Percentiles rank a stretch among this genome's conserved stretches.
phyloP scores from a whole-genome alignment of 345 rosid genomes.

The Eucalyptus sp. region DNA sequence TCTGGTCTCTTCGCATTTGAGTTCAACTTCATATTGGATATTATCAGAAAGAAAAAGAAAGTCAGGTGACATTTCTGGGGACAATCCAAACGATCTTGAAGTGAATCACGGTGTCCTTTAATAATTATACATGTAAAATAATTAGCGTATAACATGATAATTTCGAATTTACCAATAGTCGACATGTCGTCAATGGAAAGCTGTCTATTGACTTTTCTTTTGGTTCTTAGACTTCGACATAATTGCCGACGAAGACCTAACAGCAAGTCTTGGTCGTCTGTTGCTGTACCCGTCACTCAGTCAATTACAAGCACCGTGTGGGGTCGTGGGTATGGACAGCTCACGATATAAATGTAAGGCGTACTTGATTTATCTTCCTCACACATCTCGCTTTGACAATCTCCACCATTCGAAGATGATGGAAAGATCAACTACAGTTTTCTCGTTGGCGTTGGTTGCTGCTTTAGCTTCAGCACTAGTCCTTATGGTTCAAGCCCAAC shows the following conservation, averaged over 20 bases:
- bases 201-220: background rate
- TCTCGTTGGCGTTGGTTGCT: background rate
- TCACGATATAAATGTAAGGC: background rate
- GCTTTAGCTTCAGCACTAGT: background rate
- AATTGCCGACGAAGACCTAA: no score
- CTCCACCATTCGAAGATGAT: background rate
- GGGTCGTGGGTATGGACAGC: background rate
- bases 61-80: fast-evolving
- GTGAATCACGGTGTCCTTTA: background rate
- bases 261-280: no score
- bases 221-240: background rate
- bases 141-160: fast-evolving
- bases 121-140: background rate
- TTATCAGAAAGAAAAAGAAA: no score
- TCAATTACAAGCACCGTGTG: background rate
- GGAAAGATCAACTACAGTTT: background rate
- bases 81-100: no score
- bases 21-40: no score
- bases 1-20: no score
- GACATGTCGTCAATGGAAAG: background rate
- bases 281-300: fast-evolving
- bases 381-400: background rate
- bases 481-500: background rate
- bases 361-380: background rate
- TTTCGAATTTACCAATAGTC: no score